Conservation (phyloP, 139 green algal genomes). For the Limnomonas spitsbergensis region DNA sequence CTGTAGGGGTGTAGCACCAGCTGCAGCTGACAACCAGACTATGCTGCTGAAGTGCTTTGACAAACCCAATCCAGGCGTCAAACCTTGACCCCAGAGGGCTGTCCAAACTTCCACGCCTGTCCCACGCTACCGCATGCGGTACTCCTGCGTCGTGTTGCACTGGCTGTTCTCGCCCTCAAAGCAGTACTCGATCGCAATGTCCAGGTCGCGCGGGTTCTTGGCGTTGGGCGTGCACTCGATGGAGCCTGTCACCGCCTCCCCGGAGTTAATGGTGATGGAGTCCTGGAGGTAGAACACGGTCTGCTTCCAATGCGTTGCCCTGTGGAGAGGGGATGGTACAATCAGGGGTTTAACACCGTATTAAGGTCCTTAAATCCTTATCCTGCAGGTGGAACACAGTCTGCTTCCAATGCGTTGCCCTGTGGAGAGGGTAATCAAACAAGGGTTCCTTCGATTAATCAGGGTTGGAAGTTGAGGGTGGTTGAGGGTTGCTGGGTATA, state of each 20-base stretch:
- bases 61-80: too few relatives aligned
- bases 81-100: too few relatives aligned
- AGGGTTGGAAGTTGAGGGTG: too few relatives aligned
- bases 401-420: conserved; percentile 84
- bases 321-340: not conserved
- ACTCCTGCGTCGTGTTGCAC: conserved; percentile 58
- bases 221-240: conserved; percentile 71
- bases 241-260: conserved; percentile 40
- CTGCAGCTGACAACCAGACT: too few relatives aligned
- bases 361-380: too few relatives aligned
- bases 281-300: conserved; percentile 93
- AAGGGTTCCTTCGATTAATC: too few relatives aligned
- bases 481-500: too few relatives aligned
- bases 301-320: conserved; percentile 85
- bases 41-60: too few relatives aligned
- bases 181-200: conserved; percentile 75
- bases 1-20: too few relatives aligned
- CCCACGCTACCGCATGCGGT: conserved; percentile 65
- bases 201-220: conserved; percentile 84
- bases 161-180: conserved; percentile 66
- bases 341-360: not conserved
- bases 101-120: too few relatives aligned
- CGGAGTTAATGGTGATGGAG: conserved; percentile 45
- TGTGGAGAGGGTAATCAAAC: not conserved
- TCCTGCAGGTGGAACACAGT: conserved; percentile 92